Conservation (phyloP, 2,329 filamentous ascomycete species). For the Esteya vermicola region DNA sequence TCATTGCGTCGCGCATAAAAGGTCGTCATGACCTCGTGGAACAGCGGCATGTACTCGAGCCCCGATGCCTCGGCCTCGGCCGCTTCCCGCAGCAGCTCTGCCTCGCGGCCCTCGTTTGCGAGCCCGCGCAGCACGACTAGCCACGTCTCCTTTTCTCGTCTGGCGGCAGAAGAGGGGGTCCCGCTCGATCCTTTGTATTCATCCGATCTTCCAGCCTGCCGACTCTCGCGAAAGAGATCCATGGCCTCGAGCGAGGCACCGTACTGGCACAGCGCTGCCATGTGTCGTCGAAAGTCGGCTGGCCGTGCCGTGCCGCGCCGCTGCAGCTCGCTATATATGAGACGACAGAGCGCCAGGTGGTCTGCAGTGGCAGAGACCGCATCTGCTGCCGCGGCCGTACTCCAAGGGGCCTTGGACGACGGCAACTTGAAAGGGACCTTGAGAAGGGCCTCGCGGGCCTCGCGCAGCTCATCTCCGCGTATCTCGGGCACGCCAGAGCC, state of each 20-base stretch:
- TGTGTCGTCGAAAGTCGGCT: slow-evolving; percentile 26
- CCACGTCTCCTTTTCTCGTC: slow-evolving; percentile 25
- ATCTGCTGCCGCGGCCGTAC: background rate
- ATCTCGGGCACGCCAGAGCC: slow-evolving; percentile 14
- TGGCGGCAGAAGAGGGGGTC: too few relatives aligned
- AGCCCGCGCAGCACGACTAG: slow-evolving; percentile 44
- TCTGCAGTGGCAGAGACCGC: slow-evolving; percentile 9
- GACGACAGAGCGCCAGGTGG: slow-evolving; percentile 32
- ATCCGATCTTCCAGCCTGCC: too few relatives aligned
- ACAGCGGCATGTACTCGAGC: slow-evolving; percentile 25
- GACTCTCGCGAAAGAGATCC: slow-evolving; percentile 24
- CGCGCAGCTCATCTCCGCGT: slow-evolving; percentile 26
- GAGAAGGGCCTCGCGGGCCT: slow-evolving; percentile 22
- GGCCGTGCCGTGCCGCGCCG: slow-evolving; percentile 10
- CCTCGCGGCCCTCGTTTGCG: slow-evolving; percentile 41
- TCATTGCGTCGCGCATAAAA: slow-evolving; percentile 48
- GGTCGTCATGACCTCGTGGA: slow-evolving; percentile 41
- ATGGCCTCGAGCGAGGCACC: slow-evolving; percentile 40
- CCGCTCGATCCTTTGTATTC: too few relatives aligned
- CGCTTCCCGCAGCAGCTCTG: slow-evolving; percentile 39
- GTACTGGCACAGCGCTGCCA: slow-evolving; percentile 36
- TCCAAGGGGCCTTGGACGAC: background rate
- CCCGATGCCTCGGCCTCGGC: slow-evolving; percentile 23
- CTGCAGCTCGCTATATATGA: slow-evolving; percentile 25
- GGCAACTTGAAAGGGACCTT: slow-evolving; percentile 2